Base-by-base conservation (phyloP, 2,329 filamentous ascomycete species). In the Colletotrichum noveboracense region DNA sequence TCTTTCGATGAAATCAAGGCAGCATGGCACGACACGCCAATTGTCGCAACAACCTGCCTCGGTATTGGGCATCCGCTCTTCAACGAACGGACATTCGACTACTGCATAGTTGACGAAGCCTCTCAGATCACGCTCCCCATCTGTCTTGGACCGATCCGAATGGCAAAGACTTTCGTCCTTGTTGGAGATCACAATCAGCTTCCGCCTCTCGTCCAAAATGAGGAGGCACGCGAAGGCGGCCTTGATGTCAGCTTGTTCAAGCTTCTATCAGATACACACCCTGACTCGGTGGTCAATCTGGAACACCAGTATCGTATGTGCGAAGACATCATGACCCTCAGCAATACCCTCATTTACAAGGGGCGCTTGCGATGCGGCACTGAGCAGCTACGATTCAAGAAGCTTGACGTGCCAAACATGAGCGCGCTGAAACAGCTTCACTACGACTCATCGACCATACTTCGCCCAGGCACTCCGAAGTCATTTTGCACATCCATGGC, bases 301-400 rank as follows among this genome's bases (percentile, higher is more conserved):
- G 96, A 97, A 80, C 96, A 98, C 81, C 97, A 99, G 83, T 99
- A 99, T 82, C 95, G 97, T 76, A 99, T 99, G 97, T 98, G 95
- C 80, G 94, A 97, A 79, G 97, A 99, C 77, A 94, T 99, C 76
- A 98, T 98, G 96, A 90, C 93, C 3, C 90, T 99, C 16, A 97
- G 95, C 77, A 99, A 98, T 84, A 94, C 91, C 2, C 90, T 99
- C 71, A 98, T 99, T 80, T 99, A 99, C 85, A 89, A 93, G n/a
- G 96, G 96, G 6, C 91, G 93, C 43, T 89, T 99, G 48, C 96
- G 97, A 80, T 99, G 97, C 81, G 97, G 97, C 28, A 98, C 93
- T 6, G 89, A 94, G 62, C 88, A 90, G 68, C 92, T 98, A 13
- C 94, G 95, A 13, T 87, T 88, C 38, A 91, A 91, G 48, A 93